Conservation (phyloP, 768 basidiomycete genomes). For the Coprinellus micaceus region DNA sequence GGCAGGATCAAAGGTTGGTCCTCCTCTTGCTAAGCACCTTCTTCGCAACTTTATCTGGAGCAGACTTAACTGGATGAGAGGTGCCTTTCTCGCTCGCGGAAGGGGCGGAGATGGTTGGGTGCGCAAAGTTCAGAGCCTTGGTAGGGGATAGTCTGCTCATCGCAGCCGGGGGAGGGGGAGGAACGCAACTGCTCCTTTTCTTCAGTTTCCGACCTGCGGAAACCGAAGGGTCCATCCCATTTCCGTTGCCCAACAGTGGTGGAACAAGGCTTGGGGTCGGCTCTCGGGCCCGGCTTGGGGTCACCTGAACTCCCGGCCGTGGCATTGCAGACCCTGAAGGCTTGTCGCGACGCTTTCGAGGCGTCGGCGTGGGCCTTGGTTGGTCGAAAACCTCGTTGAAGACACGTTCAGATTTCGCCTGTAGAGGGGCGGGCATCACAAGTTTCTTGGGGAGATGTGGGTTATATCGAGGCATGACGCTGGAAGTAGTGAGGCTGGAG, state of each 20-base stretch:
- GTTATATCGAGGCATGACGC: conserved; percentile 14
- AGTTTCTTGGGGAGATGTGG: conserved; percentile 55
- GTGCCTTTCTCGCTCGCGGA: neutral
- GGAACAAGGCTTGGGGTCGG: conserved; percentile 11
- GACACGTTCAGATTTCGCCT: conserved; percentile 17
- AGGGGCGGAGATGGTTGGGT: conserved; percentile 23
- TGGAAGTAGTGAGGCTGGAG: neutral
- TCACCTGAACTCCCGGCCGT: neutral
- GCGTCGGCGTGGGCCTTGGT: no score
- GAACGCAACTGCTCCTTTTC: conserved; percentile 17
- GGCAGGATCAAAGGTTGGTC: conserved; percentile 24
- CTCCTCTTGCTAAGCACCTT: conserved; percentile 44
- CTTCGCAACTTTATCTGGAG: conserved; percentile 26
- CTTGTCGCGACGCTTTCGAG: no score
- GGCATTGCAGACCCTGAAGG: neutral
- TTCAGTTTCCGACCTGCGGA: conserved; percentile 24
- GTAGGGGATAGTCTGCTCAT: neutral
- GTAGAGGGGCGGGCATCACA: conserved; percentile 72
- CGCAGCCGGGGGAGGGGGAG: neutral
- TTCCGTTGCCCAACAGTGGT: conserved; percentile 3
- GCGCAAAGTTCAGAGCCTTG: conserved; percentile 14
- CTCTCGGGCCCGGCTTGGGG: neutral
- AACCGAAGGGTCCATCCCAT: conserved; percentile 15
- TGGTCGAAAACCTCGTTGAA: conserved; percentile 6
- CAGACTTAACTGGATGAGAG: neutral